phyloP scores from a whole-genome alignment of 805 yeast genomes.

The Komagataella pastoris region DNA sequence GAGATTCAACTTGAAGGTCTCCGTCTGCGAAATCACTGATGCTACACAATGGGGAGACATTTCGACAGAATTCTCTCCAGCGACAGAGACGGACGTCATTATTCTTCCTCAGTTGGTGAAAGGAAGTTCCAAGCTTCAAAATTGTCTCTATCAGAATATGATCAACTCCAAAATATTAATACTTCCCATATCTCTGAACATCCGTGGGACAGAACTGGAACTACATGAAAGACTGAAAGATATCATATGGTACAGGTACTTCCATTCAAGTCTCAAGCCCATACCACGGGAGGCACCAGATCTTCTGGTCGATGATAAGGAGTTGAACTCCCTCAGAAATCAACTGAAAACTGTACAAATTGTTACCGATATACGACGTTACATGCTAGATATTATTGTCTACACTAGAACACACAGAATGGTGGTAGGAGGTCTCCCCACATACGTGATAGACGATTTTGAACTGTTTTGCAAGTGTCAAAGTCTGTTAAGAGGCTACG shows the following conservation, averaged over 20 bases:
- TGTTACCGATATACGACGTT: conserved; percentile 35
- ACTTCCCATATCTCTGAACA: neutral
- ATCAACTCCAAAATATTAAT: neutral
- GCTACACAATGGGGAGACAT: neutral
- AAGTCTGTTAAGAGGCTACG: conserved; percentile 24
- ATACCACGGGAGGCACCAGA: neutral
- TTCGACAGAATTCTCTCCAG: neutral
- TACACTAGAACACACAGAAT: conserved; percentile 41
- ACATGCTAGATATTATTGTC: conserved; percentile 42
- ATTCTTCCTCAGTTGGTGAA: neutral
- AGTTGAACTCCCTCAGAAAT: conserved; percentile 2
- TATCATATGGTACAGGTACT: neutral
- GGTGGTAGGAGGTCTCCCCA: conserved; percentile 38
- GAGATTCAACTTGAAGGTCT: neutral
- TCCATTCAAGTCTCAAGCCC: neutral
- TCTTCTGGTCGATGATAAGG: neutral
- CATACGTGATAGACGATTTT: conserved; percentile 28
- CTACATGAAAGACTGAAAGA: neutral
- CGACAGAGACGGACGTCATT: neutral
- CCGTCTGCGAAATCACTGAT: neutral
- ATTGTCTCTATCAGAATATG: neutral
- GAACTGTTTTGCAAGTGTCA: conserved; percentile 23
- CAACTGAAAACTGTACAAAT: conserved; percentile 17
- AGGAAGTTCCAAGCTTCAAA: neutral
- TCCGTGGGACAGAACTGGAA: neutral